These are phyloP conservation scores for Lodderomyces parapsilosis DNA, from an alignment of 1,139 yeast genomes.

Conservation along the genomic window DNA sequence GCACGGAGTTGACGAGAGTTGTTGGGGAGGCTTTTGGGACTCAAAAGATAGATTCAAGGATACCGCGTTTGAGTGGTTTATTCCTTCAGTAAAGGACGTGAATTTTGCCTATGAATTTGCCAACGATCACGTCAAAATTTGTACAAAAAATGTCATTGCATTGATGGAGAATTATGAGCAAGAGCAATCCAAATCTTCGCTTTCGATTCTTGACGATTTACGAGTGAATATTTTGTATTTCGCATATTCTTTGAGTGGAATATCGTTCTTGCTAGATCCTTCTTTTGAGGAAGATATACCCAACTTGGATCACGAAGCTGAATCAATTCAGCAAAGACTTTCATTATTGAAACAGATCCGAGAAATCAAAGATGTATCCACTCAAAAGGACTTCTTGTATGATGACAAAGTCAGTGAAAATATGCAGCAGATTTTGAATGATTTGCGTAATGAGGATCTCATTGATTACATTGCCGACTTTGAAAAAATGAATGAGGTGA, in stretches of 20 bases:
- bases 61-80: constrained; percentile 69
- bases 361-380: constrained; percentile 19
- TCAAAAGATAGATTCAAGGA: constrained; percentile 44
- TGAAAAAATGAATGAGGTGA: constrained; percentile 15
- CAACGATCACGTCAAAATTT: constrained; percentile 45
- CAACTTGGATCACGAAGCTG: constrained; percentile 31
- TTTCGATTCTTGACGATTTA: constrained; percentile 46
- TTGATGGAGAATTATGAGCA: constrained; percentile 31
- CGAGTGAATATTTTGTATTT: constrained; percentile 56
- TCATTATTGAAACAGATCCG: constrained; percentile 34
- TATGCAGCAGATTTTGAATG: constrained; percentile 39
- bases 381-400: constrained; percentile 23
- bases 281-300: constrained; percentile 49
- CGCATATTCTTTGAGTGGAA: constrained; percentile 68
- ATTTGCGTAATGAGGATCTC: constrained; percentile 26
- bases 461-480: constrained; percentile 18
- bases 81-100: constrained; percentile 59
- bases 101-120: constrained; percentile 62
- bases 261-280: constrained; percentile 77
- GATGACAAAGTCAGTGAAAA: constrained; percentile 37
- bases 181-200: constrained; percentile 13
- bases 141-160: constrained; percentile 42
- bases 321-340: constrained; percentile 37
- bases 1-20: constrained; percentile 43
- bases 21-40: constrained; percentile 77